Evolutionary conservation across 352 stramenopile species (phyloP).

Genomic region (Thalassiosira oceanica): DNA sequence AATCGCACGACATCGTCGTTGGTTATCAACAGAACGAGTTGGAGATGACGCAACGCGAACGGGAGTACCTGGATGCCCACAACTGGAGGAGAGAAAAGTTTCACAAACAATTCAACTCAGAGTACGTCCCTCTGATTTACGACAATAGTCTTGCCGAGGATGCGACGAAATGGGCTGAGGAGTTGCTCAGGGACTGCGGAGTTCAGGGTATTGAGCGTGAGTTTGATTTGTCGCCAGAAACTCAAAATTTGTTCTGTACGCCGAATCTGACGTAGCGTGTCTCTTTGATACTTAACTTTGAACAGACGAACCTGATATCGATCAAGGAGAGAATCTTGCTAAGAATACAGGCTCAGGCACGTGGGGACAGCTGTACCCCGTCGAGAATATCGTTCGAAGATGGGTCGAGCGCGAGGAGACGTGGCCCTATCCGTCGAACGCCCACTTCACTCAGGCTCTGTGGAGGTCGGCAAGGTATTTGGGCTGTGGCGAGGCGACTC

Average conservation of each 20-base stretch:
- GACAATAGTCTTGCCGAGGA: slow-evolving; percentile 7
- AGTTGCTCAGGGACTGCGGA: slow-evolving; percentile 26
- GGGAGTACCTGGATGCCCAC: slow-evolving; percentile 39
- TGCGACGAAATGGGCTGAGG: slow-evolving; percentile 17
- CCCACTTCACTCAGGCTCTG: slow-evolving; percentile 39
- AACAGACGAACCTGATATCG: background rate
- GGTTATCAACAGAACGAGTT: background rate
- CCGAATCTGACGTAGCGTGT: slow-evolving; percentile 2
- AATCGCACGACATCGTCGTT: background rate
- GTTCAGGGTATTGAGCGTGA: slow-evolving; percentile 28
- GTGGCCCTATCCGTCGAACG: slow-evolving; percentile 25
- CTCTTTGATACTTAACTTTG: background rate
- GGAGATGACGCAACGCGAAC: background rate
- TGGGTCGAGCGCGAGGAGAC: slow-evolving; percentile 39
- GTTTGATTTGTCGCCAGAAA: slow-evolving; percentile 18
- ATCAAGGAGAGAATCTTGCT: no score
- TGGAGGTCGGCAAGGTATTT: slow-evolving; percentile 33
- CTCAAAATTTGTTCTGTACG: slow-evolving; percentile 19
- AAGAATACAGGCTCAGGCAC: slow-evolving; percentile 11
- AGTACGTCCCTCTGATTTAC: slow-evolving; percentile 32
- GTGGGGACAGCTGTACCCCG: slow-evolving; percentile 33
- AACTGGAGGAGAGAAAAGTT: slow-evolving; percentile 32
- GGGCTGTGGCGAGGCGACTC: slow-evolving; percentile 32
- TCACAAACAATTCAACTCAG: slow-evolving; percentile 12
- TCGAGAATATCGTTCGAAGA: slow-evolving; percentile 34